Evolutionary conservation across 345 rosid genomes (phyloP).

Genomic region (Citrus unshiu): DNA sequence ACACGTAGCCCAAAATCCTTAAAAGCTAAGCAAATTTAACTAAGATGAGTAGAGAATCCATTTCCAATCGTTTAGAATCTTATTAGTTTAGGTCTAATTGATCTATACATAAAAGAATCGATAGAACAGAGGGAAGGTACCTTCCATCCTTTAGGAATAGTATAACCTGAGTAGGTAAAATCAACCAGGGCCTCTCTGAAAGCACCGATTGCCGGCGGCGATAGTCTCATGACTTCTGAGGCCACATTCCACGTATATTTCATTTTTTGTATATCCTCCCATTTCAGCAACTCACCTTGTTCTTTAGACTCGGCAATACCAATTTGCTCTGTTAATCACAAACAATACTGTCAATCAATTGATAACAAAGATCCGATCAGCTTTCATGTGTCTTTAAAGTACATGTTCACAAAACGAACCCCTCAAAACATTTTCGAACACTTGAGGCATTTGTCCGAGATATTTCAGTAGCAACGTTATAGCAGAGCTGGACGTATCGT

Average conservation of each 20-base stretch:
- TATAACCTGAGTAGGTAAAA: not conserved
- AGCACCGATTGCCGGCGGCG: constrained; percentile 1
- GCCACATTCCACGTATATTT: not conserved
- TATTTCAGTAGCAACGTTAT: constrained; percentile 3
- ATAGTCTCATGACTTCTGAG: not conserved
- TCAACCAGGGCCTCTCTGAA: constrained; percentile 4
- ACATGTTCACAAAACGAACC: not conserved
- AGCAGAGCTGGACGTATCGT: constrained; percentile 9
- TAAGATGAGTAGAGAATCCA: no score
- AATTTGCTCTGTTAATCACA: constrained; percentile 1
- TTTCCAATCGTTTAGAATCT: no score
- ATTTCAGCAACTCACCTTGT: constrained; percentile 6
- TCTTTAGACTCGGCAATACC: constrained; percentile 1
- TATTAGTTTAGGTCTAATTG: no score
- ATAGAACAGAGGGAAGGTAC: not conserved
- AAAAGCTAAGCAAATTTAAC: no score
- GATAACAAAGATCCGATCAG: no score
- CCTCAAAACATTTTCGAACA: not conserved
- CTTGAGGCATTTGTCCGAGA: constrained; percentile 12
- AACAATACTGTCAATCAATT: not conserved
- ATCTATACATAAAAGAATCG: no score
- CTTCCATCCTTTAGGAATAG: constrained; percentile 14
- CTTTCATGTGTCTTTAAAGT: no score
- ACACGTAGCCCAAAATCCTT: no score
- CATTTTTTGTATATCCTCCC: constrained; percentile 10